Evolutionary conservation across 371 early-diverging fungal genomes (phyloP), one percentile per base, ranked within the genome.

Genomic region (Mortierella sp.): DNA sequence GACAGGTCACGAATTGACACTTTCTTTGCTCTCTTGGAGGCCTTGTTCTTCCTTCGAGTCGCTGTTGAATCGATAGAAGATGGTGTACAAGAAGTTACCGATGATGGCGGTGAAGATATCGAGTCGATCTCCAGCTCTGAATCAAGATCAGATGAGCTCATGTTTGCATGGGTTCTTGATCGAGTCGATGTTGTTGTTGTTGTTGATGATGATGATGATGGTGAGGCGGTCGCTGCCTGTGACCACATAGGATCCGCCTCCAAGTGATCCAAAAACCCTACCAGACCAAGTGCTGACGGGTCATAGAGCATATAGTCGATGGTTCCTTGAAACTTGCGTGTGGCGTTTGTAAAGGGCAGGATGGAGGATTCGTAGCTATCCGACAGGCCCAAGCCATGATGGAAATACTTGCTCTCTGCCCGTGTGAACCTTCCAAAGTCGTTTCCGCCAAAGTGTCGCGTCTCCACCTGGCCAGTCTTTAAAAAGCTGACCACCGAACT

Each of bases 231-330:
- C 19, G 64, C 16, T 25, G 43, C 12, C 1, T 43, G n/a, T 37
- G 22, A 17, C 50, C 41, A 48, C 14, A 52, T 12, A 13, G 57
- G 60, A 16, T 56, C 62, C 16, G 47, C n/a, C 47, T 68, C 66
- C 7, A 79, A 52, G 48, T 73, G 74, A 34, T 73, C 79, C 53
- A 79, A 17, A 44, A 69, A 66, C 24, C 74, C 74, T n/a, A 79
- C 54, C 17, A 73, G 67, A 31, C 66, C 56, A 14, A 79, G 37
- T 7, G 79, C 66, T 4, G 61, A 52, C 1, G 69, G 63, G 22
- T 93, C 84, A 78, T 92, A 93, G 86, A 96, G 97, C 53, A 99
- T 90, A 72, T 97, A 99, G 80, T 99, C 99, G 63, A 99, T 92
- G 16, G 94, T 93, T 6, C 96, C 98, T 67, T 86, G 89, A 73